These are phyloP conservation scores for Didymella arachidicola DNA, from an alignment of 2,329 filamentous ascomycete genomes.

Conservation along the genomic window DNA sequence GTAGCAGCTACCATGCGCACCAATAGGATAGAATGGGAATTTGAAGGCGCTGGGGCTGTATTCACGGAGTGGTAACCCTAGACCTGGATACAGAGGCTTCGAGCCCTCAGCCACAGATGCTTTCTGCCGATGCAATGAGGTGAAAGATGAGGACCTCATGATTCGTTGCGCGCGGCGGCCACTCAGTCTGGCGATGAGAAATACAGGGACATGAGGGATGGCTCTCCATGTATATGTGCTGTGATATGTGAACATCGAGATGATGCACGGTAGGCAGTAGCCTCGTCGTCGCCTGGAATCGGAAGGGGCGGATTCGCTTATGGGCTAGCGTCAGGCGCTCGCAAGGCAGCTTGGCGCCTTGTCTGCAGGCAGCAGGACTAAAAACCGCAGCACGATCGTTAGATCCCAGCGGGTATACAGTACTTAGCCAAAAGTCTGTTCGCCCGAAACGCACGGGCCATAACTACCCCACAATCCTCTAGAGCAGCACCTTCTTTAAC, in stretches of 20 bases:
- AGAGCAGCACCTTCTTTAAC: too few relatives aligned
- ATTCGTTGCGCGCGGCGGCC: background rate
- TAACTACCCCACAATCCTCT: too few relatives aligned
- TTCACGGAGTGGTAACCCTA: background rate
- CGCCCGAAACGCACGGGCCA: too few relatives aligned
- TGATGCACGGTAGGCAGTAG: background rate
- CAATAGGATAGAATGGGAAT: background rate
- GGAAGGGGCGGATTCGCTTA: background rate
- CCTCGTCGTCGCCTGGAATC: background rate
- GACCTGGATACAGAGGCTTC: background rate
- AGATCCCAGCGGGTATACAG: too few relatives aligned
- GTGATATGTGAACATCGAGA: background rate
- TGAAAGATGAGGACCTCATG: background rate
- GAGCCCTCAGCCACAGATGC: background rate
- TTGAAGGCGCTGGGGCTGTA: background rate
- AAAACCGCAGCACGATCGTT: too few relatives aligned
- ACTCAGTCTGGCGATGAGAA: background rate
- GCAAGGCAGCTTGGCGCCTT: background rate
- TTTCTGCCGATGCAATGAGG: background rate
- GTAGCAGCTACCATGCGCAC: background rate
- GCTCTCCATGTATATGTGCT: background rate
- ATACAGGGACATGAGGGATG: background rate
- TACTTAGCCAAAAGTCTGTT: too few relatives aligned
- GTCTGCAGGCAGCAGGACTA: too few relatives aligned
- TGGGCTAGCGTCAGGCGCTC: background rate